These are phyloP conservation scores for Salvia rosmarinus DNA, from an alignment of 257 asterid genomes.

Conservation along the genomic window DNA sequence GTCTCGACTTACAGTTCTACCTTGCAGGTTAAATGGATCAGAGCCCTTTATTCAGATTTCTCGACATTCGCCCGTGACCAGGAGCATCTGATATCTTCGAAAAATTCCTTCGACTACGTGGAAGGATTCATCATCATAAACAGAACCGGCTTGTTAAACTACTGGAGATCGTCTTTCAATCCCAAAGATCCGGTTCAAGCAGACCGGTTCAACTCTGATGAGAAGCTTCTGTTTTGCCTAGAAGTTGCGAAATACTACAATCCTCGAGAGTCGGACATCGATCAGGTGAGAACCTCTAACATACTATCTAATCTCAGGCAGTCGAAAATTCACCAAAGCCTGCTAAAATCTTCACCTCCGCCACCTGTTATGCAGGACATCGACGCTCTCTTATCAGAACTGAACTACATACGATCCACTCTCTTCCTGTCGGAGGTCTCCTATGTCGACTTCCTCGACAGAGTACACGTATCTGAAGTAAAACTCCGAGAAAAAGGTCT, in stretches of 20 bases:
- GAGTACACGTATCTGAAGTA: slow-evolving; percentile 76
- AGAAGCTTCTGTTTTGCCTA: slow-evolving; percentile 76
- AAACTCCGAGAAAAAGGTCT: slow-evolving; percentile 74
- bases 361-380: slow-evolving; percentile 57
- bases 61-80: slow-evolving; percentile 68
- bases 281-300: slow-evolving; percentile 49
- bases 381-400: slow-evolving; percentile 52
- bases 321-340: background rate
- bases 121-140: slow-evolving; percentile 87
- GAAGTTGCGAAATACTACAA: slow-evolving; percentile 82
- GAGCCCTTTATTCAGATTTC: slow-evolving; percentile 81
- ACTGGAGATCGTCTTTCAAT: slow-evolving; percentile 86
- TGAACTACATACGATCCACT: slow-evolving; percentile 69
- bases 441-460: slow-evolving; percentile 69
- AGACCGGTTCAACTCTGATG: no score
- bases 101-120: slow-evolving; percentile 66
- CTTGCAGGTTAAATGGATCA: slow-evolving; percentile 92
- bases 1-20: no score
- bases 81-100: slow-evolving; percentile 67
- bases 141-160: slow-evolving; percentile 71
- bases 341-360: slow-evolving; percentile 21
- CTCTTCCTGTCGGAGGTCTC: slow-evolving; percentile 74
- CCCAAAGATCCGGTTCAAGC: slow-evolving; percentile 79
- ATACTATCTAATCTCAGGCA: background rate
- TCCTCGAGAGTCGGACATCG: slow-evolving; percentile 49